These are phyloP conservation scores for Torrubiellomyces zombiae DNA, from an alignment of 2,329 filamentous ascomycete genomes.

Conservation along the genomic window DNA sequence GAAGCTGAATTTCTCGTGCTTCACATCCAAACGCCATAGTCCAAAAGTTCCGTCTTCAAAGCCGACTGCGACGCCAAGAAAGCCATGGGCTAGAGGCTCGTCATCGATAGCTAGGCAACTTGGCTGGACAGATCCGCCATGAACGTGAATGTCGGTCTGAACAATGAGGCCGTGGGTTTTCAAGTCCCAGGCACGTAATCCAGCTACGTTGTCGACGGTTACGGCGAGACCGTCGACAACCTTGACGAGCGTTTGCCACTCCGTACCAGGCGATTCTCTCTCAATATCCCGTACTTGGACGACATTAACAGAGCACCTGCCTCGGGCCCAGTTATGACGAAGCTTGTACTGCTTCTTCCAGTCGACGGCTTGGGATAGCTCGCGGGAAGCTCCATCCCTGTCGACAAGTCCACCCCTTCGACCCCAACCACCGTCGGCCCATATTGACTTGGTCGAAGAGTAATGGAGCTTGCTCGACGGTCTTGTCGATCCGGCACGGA, in stretches of 20 bases:
- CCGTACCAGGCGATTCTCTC: constrained; percentile 10
- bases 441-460: constrained; percentile 24
- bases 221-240: constrained; percentile 62
- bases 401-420: constrained; percentile 28
- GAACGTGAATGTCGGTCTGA: constrained; percentile 18
- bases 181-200: constrained; percentile 65
- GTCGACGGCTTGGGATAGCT: constrained; percentile 30
- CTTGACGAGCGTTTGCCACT: constrained; percentile 52
- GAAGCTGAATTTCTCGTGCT: constrained; percentile 23
- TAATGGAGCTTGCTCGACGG: constrained; percentile 23
- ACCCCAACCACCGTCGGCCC: constrained; percentile 24
- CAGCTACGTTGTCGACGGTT: constrained; percentile 52
- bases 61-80: constrained; percentile 48
- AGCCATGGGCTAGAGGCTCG: constrained; percentile 20
- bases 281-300: constrained; percentile 38
- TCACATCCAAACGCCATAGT: constrained; percentile 44
- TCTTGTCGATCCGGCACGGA: constrained; percentile 21
- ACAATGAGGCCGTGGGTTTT: constrained; percentile 46
- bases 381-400: constrained; percentile 26
- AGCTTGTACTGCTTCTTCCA: constrained; percentile 87
- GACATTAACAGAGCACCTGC: constrained; percentile 65
- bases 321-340: constrained; percentile 78
- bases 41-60: constrained; percentile 57
- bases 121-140: constrained; percentile 21
- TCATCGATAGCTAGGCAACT: constrained; percentile 52